phyloP scores from a whole-genome alignment of 2,329 filamentous ascomycete species.

The Tympanopsis confertula region DNA sequence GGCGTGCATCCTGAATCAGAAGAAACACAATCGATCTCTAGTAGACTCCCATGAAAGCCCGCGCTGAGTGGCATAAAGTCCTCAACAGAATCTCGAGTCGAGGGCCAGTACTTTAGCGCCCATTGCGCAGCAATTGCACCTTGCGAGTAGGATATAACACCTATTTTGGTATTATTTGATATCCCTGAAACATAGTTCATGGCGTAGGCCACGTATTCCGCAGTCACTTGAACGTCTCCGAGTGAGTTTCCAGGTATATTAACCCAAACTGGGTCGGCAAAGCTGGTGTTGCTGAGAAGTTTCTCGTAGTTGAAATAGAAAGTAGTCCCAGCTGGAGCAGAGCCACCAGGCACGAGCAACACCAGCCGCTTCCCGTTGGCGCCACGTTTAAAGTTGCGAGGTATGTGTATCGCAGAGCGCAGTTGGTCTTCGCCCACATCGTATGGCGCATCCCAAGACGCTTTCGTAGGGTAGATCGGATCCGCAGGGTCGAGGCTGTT shows the following conservation, averaged over 20 bases:
- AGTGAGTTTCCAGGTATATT: conserved; percentile 37
- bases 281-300: conserved; percentile 25
- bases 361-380: conserved; percentile 25
- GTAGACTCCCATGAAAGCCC: conserved; percentile 26
- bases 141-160: conserved; percentile 41
- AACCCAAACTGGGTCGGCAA: conserved; percentile 39
- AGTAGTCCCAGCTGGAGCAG: conserved; percentile 28
- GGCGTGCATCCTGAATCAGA: conserved; percentile 13
- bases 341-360: conserved; percentile 41
- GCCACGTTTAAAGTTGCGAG: conserved; percentile 31
- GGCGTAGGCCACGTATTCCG: conserved; percentile 44
- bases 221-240: conserved; percentile 34
- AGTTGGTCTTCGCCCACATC: conserved; percentile 29
- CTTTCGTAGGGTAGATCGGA: conserved; percentile 22
- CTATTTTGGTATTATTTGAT: conserved; percentile 21
- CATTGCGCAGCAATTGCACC: conserved; percentile 41
- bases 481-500: neutral
- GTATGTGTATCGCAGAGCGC: conserved; percentile 38
- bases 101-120: conserved; percentile 46
- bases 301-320: conserved; percentile 35
- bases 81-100: conserved; percentile 26
- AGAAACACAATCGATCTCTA: conserved; percentile 5
- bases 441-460: conserved; percentile 31
- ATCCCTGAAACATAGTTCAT: conserved; percentile 40
- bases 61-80: conserved; percentile 39